A percentile compares a stretch with the other conserved stretches of the same genome.
Evolutionary conservation across 169 alveolate genomes (phyloP).

Genomic region (Cryptosporidium andersoni): DNA sequence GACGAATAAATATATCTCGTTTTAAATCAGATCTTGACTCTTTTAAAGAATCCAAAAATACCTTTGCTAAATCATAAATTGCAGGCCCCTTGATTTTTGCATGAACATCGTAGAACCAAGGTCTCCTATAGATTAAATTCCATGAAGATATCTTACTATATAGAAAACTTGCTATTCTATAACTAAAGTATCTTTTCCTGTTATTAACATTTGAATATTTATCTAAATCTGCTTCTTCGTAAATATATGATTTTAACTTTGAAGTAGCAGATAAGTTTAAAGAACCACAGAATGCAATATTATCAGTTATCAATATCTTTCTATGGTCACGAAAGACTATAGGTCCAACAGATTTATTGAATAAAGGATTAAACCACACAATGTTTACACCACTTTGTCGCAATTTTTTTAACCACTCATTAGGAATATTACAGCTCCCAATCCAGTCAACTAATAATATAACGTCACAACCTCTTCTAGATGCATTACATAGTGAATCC

Average conservation of each 20-base stretch:
- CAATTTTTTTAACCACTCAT: slow-evolving; percentile 64
- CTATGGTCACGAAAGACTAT: slow-evolving; percentile 82
- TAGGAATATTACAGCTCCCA: slow-evolving; percentile 70
- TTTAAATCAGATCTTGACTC: slow-evolving; percentile 20
- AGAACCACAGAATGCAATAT: slow-evolving; percentile 85
- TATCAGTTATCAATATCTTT: slow-evolving; percentile 79
- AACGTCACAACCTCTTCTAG: slow-evolving; percentile 84
- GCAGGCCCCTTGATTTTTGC: slow-evolving; percentile 77
- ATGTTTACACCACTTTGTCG: slow-evolving; percentile 57
- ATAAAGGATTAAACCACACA: slow-evolving; percentile 72
- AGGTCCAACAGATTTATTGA: slow-evolving; percentile 66
- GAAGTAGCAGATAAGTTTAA: slow-evolving; percentile 76
- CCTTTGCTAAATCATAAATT: slow-evolving; percentile 59
- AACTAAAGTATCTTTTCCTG: slow-evolving; percentile 59
- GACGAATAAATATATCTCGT: slow-evolving; percentile 53
- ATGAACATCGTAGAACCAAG: slow-evolving; percentile 79
- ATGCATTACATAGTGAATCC: slow-evolving; percentile 80
- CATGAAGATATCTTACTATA: slow-evolving; percentile 71
- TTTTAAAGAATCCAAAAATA: slow-evolving; percentile 49
- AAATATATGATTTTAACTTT: slow-evolving; percentile 66
- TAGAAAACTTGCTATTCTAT: background rate
- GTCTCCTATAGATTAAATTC: slow-evolving; percentile 29
- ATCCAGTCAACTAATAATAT: slow-evolving; percentile 79
- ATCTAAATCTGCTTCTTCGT: slow-evolving; percentile 36
- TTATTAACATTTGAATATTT: slow-evolving; percentile 14